Evolutionary conservation across 176 grass and related monocot genomes (phyloP), one percentile per base, ranked within the genome.

Genomic region (Rhynchospora breviuscula): DNA sequence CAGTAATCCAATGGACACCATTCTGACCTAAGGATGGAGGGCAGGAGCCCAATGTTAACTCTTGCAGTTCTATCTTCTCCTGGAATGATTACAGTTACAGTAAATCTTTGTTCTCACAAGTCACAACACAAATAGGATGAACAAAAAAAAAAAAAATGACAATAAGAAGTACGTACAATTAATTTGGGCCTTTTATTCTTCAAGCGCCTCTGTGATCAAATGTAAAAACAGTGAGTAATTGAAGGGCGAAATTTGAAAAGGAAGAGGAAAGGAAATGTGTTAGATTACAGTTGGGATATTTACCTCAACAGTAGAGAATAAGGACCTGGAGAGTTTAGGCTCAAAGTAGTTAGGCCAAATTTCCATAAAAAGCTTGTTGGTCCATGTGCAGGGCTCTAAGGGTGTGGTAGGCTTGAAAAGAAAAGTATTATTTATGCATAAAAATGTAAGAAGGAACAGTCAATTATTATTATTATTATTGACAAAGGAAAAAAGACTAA

Each of bases 281-380:
- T 40, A n/a, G n/a, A n/a, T n/a, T n/a, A n/a, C n/a, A n/a, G n/a
- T 57, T 48, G 48, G 91, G 48, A 84, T 52, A 45, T 87, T 87
- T 19, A 99, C 96, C 96, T 99, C 96, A 33, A 99, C 96, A 78
- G 89, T 99, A 85, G 88, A 90, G 69, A 86, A 89, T 43, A 99
- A 88, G 29, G 21, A 89, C 54, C 51, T 90, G 11, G 93, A 89
- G 72, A 99, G 80, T 86, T 95, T 99, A 4, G 93, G 96, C 87
- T 99, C 96, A 87, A 99, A 95, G 85, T 86, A 99, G 82, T 99
- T 99, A 9, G 96, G 93, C 96, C 96, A 99, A 75, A 99, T 86
- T 79, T 93, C 91, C 78, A 85, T 87, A 66, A 99, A 64, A 69
- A 99, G 89, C 77, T 95, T 99, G 85, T 99, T 99, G 47, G 88